phyloP scores from a whole-genome alignment of 208 protist genomes.

The Leishmania turanica region DNA sequence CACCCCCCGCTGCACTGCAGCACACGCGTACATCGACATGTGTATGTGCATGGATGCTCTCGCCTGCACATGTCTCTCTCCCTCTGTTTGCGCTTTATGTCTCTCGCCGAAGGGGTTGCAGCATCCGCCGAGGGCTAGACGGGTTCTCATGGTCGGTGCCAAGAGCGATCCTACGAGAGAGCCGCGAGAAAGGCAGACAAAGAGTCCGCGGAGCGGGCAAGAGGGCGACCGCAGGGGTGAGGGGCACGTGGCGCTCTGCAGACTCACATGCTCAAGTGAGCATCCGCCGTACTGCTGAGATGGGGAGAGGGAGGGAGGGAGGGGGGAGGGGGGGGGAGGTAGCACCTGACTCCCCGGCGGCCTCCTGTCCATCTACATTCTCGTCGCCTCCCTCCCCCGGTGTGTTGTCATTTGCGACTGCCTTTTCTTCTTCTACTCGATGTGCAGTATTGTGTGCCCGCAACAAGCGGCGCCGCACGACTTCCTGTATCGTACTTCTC shows the following conservation, averaged over 20 bases:
- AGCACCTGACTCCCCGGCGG: background rate
- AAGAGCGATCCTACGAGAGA: background rate
- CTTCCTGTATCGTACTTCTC: too few relatives aligned
- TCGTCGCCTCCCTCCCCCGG: background rate
- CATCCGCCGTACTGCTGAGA: background rate
- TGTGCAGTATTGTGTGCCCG: background rate
- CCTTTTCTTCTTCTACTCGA: background rate
- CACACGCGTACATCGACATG: background rate
- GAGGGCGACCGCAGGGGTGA: background rate
- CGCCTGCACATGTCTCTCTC: background rate
- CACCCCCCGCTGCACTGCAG: background rate
- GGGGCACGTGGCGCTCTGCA: background rate
- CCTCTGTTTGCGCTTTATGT: background rate
- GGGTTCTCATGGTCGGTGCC: background rate
- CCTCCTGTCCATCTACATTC: background rate
- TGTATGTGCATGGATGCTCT: background rate
- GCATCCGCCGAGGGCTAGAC: background rate
- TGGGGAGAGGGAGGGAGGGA: too few relatives aligned
- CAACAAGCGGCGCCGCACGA: background rate
- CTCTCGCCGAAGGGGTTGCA: background rate
- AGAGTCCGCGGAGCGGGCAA: background rate
- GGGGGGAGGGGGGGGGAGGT: too few relatives aligned
- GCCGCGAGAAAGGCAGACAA: background rate
- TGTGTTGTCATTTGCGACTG: background rate
- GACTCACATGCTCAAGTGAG: background rate